phyloP scores from a whole-genome alignment of 306 rosid genomes.

The Citrullus mucosospermus region DNA sequence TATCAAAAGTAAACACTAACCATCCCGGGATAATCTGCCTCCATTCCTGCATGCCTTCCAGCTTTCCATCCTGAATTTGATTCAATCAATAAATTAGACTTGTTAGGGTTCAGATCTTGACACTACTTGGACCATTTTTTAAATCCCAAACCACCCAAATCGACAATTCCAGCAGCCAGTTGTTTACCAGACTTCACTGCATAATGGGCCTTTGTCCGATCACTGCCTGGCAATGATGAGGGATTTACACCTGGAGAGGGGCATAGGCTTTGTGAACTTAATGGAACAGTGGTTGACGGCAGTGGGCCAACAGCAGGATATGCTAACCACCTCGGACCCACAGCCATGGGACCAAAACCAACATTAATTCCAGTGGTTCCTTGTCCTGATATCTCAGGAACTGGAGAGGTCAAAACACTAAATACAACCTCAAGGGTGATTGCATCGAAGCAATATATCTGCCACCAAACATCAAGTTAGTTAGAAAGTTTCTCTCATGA shows the following conservation, averaged over 20 bases:
- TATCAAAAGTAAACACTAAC: constrained; percentile 31
- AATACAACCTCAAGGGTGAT: constrained; percentile 63
- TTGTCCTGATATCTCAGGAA: constrained; percentile 65
- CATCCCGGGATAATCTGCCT: constrained; percentile 67
- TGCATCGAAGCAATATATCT: constrained; percentile 86
- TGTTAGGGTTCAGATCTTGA: constrained; percentile 72
- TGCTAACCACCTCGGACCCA: constrained; percentile 96
- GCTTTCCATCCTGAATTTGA: constrained; percentile 63
- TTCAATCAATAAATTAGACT: constrained; percentile 52
- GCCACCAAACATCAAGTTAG: constrained; percentile 21
- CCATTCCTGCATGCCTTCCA: constrained; percentile 49
- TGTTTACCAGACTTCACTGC: constrained; percentile 85
- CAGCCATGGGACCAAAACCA: constrained; percentile 90
- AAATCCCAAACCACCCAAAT: constrained; percentile 35
- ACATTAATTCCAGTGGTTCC: constrained; percentile 61
- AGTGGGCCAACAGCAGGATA: constrained; percentile 64
- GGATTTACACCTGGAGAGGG: constrained; percentile 67
- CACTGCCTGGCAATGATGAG: constrained; percentile 60
- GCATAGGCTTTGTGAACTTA: constrained; percentile 61
- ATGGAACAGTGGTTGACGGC: constrained; percentile 42
- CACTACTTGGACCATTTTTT: constrained; percentile 42
- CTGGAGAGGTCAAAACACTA: constrained; percentile 77
- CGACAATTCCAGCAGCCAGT: constrained; percentile 63
- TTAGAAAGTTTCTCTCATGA: constrained; percentile 1
- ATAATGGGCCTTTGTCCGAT: constrained; percentile 60